phyloP scores from a whole-genome alignment of 176 grass and related monocot genomes.

The Elaeis guineensis region DNA sequence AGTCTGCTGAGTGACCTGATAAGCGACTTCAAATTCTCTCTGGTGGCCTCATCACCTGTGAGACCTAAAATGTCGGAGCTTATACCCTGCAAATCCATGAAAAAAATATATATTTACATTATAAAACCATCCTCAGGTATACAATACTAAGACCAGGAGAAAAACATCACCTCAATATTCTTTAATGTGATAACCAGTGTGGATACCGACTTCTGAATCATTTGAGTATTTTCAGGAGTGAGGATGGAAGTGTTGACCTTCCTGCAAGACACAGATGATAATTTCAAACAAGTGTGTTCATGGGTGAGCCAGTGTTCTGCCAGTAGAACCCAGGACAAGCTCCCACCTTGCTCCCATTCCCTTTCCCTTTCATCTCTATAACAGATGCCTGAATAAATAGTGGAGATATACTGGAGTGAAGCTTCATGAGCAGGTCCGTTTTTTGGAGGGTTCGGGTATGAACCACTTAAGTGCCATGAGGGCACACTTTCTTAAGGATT shows the following conservation, averaged over 20 bases:
- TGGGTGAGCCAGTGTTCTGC: too few relatives aligned
- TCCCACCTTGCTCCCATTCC: too few relatives aligned
- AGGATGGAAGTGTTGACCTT: conserved; percentile 69
- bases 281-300: too few relatives aligned
- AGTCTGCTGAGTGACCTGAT: conserved; percentile 97
- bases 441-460: too few relatives aligned
- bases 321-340: too few relatives aligned
- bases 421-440: too few relatives aligned
- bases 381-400: too few relatives aligned
- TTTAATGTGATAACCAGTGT: conserved; percentile 87
- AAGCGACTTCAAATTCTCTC: conserved; percentile 70
- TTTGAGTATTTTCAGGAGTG: conserved; percentile 68
- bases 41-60: conserved; percentile 74
- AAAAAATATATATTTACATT: not conserved
- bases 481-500: too few relatives aligned
- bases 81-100: conserved; percentile 60
- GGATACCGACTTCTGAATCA: conserved; percentile 88
- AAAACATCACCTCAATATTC: conserved; percentile 69
- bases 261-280: conserved; percentile 27
- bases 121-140: conserved; percentile 1
- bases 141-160: not conserved
- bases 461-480: too few relatives aligned
- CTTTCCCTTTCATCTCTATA: too few relatives aligned
- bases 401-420: too few relatives aligned
- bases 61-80: conserved; percentile 92